Conservation (phyloP, 345 rosid genomes). For the Kandelia obovata region DNA sequence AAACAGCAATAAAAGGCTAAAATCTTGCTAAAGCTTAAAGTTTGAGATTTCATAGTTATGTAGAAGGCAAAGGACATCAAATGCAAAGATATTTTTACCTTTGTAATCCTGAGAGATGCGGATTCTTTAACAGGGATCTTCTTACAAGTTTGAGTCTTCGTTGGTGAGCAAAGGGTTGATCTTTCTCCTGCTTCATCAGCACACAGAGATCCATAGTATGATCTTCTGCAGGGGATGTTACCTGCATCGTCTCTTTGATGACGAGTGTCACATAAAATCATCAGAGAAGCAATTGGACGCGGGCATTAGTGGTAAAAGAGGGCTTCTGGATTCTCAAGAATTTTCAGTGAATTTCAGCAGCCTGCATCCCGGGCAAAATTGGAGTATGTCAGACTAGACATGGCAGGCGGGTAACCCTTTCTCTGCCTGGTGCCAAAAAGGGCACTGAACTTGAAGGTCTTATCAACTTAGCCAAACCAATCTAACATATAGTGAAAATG, state of each 20-base stretch:
- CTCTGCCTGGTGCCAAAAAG: no score
- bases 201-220: neutral
- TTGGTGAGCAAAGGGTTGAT: neutral
- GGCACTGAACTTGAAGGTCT: no score
- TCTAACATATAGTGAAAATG: no score
- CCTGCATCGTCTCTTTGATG: neutral
- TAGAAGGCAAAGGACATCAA: neutral
- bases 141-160: slow-evolving; percentile 14
- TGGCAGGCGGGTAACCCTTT: neutral
- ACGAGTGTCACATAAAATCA: neutral
- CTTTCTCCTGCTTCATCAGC: neutral
- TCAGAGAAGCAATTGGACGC: neutral
- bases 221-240: neutral
- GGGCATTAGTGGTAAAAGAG: neutral
- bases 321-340: neutral
- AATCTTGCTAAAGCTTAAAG: no score
- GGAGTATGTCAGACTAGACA: neutral
- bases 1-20: no score
- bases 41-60: no score
- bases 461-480: no score
- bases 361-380: neutral
- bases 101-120: slow-evolving; percentile 5
- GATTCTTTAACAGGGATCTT: slow-evolving; percentile 20
- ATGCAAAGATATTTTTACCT: slow-evolving; percentile 6
- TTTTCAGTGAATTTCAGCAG: neutral